Conservation (phyloP, 2,329 filamentous ascomycete genomes). For the Alternaria tenuissima region DNA sequence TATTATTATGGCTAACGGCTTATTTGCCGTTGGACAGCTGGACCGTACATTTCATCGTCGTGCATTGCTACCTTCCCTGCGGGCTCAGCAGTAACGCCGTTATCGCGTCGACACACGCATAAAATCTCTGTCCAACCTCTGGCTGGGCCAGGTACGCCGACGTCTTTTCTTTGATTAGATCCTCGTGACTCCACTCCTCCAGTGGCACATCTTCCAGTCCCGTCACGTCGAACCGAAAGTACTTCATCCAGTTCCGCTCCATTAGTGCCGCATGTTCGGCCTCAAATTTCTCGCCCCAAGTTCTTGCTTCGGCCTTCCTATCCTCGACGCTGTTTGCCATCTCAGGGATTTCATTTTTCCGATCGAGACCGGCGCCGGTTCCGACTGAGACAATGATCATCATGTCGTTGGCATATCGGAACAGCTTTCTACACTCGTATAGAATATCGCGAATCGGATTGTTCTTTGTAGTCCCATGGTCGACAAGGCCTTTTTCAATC, state of each 20-base stretch:
- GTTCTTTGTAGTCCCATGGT: conserved; percentile 44
- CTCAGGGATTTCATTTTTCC: conserved; percentile 28
- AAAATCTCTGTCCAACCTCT: conserved; percentile 36
- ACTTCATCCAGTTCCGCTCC: conserved; percentile 42
- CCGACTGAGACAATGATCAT: conserved; percentile 45
- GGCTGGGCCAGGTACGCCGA: conserved; percentile 35
- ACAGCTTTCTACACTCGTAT: conserved; percentile 44
- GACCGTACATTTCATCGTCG: neutral
- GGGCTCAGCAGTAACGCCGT: conserved; percentile 28
- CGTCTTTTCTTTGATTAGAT: conserved; percentile 40
- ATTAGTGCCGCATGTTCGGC: conserved; percentile 35
- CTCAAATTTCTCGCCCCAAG: conserved; percentile 35
- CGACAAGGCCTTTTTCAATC: conserved; percentile 41
- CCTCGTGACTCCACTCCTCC: conserved; percentile 41
- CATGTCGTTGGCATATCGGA: conserved; percentile 42
- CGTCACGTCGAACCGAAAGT: conserved; percentile 44
- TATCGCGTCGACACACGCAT: conserved; percentile 43
- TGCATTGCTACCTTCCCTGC: conserved; percentile 9
- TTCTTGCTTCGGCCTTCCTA: conserved; percentile 27
- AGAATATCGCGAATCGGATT: conserved; percentile 43
- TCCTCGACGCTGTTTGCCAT: conserved; percentile 40
- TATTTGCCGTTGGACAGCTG: neutral
- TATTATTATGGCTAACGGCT: neutral
- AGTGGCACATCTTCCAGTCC: conserved; percentile 38
- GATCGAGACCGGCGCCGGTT: conserved; percentile 33